phyloP scores from a whole-genome alignment of 2,329 filamentous ascomycete genomes.

The Diaporthe sp. region DNA sequence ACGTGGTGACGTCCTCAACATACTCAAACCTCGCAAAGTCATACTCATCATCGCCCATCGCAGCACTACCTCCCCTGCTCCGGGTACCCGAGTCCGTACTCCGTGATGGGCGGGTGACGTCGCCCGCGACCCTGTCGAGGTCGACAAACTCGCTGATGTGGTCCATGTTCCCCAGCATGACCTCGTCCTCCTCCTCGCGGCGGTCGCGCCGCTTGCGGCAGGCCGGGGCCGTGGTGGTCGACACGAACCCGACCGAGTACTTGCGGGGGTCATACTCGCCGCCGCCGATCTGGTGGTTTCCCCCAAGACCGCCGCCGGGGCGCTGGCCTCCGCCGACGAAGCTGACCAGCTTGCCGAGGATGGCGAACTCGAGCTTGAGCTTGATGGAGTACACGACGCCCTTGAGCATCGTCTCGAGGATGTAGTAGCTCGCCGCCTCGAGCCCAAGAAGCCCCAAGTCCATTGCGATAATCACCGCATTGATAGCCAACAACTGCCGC shows the following conservation, averaged over 20 bases:
- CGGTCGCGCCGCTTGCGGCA: conserved; percentile 16
- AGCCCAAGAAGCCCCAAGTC: conserved; percentile 13
- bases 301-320: background rate
- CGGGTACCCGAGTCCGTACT: conserved; percentile 3
- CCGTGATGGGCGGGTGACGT: conserved; percentile 13
- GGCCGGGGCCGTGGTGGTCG: background rate
- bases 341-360: conserved; percentile 31
- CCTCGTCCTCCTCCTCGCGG: conserved; percentile 17
- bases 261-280: conserved; percentile 16
- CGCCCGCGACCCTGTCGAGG: conserved; percentile 14
- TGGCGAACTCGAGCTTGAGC: conserved; percentile 30
- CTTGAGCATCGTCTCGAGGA: conserved; percentile 38
- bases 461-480: conserved; percentile 29
- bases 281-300: background rate
- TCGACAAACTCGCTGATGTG: conserved; percentile 38
- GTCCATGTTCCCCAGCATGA: conserved; percentile 32
- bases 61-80: background rate
- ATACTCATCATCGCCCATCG: background rate
- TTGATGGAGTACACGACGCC: conserved; percentile 36
- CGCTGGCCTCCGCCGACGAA: conserved; percentile 12
- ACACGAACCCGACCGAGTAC: conserved; percentile 31
- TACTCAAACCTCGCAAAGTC: conserved; percentile 36
- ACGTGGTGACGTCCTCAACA: conserved; percentile 30
- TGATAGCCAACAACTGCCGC: conserved; percentile 33
- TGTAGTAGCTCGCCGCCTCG: conserved; percentile 27